Evolutionary conservation across 495 filamentous ascomycete species (phyloP), one percentile per base, ranked within the genome.

Genomic region (Hypoxylon fuscum): DNA sequence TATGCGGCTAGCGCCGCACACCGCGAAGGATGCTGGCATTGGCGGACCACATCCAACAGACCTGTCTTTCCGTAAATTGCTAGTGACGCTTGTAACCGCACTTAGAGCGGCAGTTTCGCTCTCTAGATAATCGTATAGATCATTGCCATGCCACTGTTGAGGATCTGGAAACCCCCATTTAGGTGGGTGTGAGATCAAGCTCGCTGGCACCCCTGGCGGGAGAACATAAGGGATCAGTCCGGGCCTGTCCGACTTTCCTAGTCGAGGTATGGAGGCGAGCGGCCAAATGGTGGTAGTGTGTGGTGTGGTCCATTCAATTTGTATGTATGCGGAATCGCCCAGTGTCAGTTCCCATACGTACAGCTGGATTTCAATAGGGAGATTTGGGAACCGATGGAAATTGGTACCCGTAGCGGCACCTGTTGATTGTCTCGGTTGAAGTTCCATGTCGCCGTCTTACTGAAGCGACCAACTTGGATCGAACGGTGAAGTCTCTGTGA

Each of bases 321-420:
- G 43, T 8, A 46, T 46, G 22, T 27, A 46, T 29, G 9, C 11
- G n/a, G 43, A 46, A 46, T 46, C 23, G 12, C 10, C 2, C 14
- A 46, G 14, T 29, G 21, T 22, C 10, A 46, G 15, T 15, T 46
- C 43, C 21, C 43, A 46, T 4, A 46, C 29, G 21, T 29, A 29
- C 11, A 46, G 15, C 15, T 46, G 43, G 10, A 46, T 46, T n/a
- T 46, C 43, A 1, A 46, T 22, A 5, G 43, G 43, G 15, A 46
- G 43, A 6, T 46, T 22, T 1, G 43, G 3, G 21, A 46, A 46
- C 4, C 23, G 43, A 46, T 27, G 12, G 23, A 46, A 46, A 25
- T 1, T 44, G 12, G 18, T 5, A 9, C 27, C 9, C 2, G 3
- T 23, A 23, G 41, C 2, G 7, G 20, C 20, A 11, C 4, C 17